A percentile compares a stretch with the other conserved stretches of the same genome.
phyloP scores from a whole-genome alignment of 108 stramenopile genomes.

The Discostella stelligeroides region DNA sequence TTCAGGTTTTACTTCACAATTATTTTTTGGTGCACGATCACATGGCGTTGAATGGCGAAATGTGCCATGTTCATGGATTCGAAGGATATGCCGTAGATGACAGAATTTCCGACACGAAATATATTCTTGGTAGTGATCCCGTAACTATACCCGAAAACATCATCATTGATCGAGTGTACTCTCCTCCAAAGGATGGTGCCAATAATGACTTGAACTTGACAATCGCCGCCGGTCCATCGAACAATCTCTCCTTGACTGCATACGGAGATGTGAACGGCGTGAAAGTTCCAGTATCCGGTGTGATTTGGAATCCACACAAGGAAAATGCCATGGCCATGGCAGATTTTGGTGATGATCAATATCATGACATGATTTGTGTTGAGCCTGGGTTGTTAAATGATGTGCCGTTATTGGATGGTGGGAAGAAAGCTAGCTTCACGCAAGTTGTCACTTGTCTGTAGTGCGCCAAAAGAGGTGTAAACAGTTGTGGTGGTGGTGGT shows the following conservation, averaged over 20 bases:
- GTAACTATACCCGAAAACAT: conserved; percentile 45
- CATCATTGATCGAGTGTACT: conserved; percentile 67
- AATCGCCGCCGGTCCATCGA: conserved; percentile 51
- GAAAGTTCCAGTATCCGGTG: conserved; percentile 53
- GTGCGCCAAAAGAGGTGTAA: background rate
- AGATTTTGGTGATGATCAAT: conserved; percentile 80
- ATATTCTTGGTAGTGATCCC: conserved; percentile 46
- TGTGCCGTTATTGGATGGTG: conserved; percentile 48
- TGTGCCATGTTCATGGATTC: conserved; percentile 69
- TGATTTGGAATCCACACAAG: conserved; percentile 60
- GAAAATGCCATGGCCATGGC: conserved; percentile 71
- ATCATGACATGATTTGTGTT: conserved; percentile 84
- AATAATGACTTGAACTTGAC: conserved; percentile 52
- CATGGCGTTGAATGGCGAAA: conserved; percentile 54
- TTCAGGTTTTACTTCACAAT: conserved; percentile 78
- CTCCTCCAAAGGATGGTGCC: conserved; percentile 51
- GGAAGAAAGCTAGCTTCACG: conserved; percentile 54
- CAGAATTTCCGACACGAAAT: conserved; percentile 57
- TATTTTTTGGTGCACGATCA: conserved; percentile 66
- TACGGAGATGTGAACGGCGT: conserved; percentile 56
- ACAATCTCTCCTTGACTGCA: conserved; percentile 42
- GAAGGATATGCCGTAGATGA: conserved; percentile 60
- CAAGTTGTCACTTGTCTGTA: conserved; percentile 53
- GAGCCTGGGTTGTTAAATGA: conserved; percentile 72
- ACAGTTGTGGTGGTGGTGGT: background rate